Conservation (phyloP, 108 stramenopile species). For the Parietichytrium sp. region DNA sequence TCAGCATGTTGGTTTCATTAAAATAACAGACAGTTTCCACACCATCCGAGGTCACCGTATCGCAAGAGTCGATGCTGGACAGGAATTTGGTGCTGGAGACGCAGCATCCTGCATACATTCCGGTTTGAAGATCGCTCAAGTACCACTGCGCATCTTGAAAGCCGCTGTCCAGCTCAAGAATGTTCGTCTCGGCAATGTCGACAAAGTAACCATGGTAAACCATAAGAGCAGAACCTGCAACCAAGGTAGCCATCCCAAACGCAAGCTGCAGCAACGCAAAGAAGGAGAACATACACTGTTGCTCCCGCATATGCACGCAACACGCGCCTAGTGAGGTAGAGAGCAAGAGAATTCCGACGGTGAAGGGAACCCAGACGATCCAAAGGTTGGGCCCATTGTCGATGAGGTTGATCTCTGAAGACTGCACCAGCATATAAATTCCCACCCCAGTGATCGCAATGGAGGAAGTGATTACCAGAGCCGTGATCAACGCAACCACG, state of each 20-base stretch:
- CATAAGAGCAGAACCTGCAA: neutral
- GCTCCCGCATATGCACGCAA: no score
- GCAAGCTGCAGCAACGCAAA: slow-evolving; percentile 15
- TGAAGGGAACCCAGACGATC: no score
- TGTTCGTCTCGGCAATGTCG: neutral
- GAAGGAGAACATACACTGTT: no score
- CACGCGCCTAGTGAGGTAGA: no score
- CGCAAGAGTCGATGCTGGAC: neutral
- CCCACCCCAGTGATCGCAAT: no score
- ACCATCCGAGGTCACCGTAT: neutral
- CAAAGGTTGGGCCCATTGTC: no score
- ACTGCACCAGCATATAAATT: no score
- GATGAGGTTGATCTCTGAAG: no score
- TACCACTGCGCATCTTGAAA: neutral
- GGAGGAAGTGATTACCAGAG: no score
- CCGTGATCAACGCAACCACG: no score
- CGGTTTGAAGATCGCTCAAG: neutral
- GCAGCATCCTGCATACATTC: slow-evolving; percentile 23
- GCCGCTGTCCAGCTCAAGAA: slow-evolving; percentile 13
- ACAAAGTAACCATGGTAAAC: slow-evolving; percentile 29
- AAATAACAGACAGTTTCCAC: slow-evolving; percentile 13
- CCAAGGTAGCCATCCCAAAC: neutral
- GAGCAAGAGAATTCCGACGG: no score
- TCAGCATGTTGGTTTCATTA: neutral
- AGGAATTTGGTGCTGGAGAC: neutral